phyloP scores from a whole-genome alignment of 2,329 filamentous ascomycete genomes.

The Colletotrichum nymphaeae region DNA sequence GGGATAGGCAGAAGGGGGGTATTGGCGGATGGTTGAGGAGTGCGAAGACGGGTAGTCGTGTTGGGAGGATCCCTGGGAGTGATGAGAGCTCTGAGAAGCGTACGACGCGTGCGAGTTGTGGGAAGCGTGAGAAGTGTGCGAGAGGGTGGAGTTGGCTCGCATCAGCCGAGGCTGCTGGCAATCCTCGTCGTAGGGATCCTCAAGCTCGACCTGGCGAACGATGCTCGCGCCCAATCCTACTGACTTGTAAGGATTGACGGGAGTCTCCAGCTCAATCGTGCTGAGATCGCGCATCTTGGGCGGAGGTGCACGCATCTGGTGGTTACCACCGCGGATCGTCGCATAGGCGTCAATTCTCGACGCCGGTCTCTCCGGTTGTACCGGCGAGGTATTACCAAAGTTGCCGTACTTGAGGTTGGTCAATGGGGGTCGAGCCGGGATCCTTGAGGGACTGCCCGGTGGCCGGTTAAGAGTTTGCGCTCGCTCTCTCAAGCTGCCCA shows the following conservation, averaged over 20 bases:
- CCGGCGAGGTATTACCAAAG: conserved; percentile 83
- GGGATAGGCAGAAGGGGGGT: conserved; percentile 51
- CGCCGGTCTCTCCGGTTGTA: conserved; percentile 65
- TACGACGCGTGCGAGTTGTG: conserved; percentile 39
- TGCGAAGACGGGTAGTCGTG: conserved; percentile 53
- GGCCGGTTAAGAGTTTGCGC: conserved; percentile 39
- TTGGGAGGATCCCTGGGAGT: conserved; percentile 40
- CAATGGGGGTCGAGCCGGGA: conserved; percentile 77
- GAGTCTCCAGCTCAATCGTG: conserved; percentile 62
- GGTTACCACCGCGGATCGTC: conserved; percentile 65
- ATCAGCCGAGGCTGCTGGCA: conserved; percentile 47
- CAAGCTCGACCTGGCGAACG: conserved; percentile 73
- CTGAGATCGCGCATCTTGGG: conserved; percentile 91
- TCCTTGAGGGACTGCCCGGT: conserved; percentile 72
- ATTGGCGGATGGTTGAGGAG: conserved; percentile 53
- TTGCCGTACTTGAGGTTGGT: conserved; percentile 76
- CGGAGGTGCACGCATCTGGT: conserved; percentile 74
- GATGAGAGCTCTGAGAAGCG: conserved; percentile 46
- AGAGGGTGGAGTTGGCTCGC: conserved; percentile 53
- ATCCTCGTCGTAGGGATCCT: conserved; percentile 86
- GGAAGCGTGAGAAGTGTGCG: conserved; percentile 48
- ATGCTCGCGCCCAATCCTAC: conserved; percentile 64
- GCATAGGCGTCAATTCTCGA: conserved; percentile 49
- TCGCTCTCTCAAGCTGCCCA: conserved; percentile 37
- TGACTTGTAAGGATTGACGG: conserved; percentile 59